Conservation (phyloP, 306 rosid genomes). For the Quillaja saponaria region DNA sequence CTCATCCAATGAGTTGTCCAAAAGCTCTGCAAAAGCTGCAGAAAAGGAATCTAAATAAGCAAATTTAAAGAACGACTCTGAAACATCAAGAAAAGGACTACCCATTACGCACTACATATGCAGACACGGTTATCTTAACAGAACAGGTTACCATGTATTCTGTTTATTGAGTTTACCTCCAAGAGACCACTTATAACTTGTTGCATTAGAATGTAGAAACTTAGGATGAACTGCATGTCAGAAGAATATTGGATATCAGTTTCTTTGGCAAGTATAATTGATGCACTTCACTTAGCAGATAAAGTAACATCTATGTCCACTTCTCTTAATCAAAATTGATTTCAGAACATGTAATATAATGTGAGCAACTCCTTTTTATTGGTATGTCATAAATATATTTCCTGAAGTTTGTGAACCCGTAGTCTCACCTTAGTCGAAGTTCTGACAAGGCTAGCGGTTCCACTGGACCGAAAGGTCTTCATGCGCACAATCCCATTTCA, state of each 20-base stretch:
- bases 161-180: slow-evolving; percentile 61
- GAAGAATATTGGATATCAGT: slow-evolving; percentile 24
- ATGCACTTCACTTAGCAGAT: no score
- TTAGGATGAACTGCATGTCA: slow-evolving; percentile 91
- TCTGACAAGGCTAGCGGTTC: no score
- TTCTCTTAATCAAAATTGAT: background rate
- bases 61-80: slow-evolving; percentile 15
- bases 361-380: no score
- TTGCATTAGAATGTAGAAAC: slow-evolving; percentile 97
- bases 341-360: background rate
- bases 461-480: no score
- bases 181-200: slow-evolving; percentile 99
- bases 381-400: no score
- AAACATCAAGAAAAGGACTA: background rate
- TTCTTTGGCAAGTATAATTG: slow-evolving; percentile 3
- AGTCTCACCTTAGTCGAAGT: no score
- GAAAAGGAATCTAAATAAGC: slow-evolving; percentile 28
- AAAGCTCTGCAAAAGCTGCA: slow-evolving; percentile 97
- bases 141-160: slow-evolving; percentile 5
- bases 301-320: background rate
- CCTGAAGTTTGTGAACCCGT: no score
- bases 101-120: slow-evolving; percentile 1
- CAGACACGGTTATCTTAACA: slow-evolving; percentile 6
- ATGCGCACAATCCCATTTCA: no score
- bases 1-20: slow-evolving; percentile 95